Percentiles rank a stretch among this genome's conserved stretches.
phyloP scores from a whole-genome alignment of 1,139 yeast species.

The Yamadazyma diospyri region DNA sequence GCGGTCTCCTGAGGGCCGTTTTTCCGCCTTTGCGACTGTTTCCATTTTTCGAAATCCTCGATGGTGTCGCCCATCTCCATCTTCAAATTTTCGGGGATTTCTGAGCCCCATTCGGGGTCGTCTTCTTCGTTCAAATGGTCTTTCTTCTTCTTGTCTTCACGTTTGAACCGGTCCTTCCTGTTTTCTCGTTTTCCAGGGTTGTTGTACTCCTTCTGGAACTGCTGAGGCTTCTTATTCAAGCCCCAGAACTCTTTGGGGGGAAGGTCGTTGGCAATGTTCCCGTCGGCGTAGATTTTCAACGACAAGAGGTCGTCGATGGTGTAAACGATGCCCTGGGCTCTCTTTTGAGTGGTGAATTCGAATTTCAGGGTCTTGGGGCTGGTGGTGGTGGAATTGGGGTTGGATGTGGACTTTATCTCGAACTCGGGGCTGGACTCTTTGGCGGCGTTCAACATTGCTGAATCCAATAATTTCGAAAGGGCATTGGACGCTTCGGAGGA shows the following conservation, averaged over 20 bases:
- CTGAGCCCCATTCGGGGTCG: constrained; percentile 54
- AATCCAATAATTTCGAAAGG: constrained; percentile 39
- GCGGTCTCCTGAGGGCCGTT: constrained; percentile 28
- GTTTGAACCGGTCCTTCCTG: constrained; percentile 6
- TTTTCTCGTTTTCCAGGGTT: constrained; percentile 3
- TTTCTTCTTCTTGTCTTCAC: constrained; percentile 12
- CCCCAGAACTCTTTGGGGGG: constrained; percentile 48
- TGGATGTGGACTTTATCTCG: constrained; percentile 16
- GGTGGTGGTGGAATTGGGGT: constrained; percentile 12
- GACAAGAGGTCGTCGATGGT: constrained; percentile 33
- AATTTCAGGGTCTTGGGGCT: constrained; percentile 17
- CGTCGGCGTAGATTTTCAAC: constrained; percentile 35
- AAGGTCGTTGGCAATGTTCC: constrained; percentile 24
- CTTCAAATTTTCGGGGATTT: constrained; percentile 28
- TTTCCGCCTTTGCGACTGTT: constrained; percentile 36
- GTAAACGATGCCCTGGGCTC: constrained; percentile 26
- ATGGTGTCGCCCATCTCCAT: constrained; percentile 56
- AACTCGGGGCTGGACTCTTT: constrained; percentile 43
- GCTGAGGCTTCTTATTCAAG: constrained; percentile 13
- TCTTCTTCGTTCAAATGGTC: constrained; percentile 35
- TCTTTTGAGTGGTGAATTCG: constrained; percentile 13
- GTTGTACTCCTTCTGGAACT: constrained; percentile 9
- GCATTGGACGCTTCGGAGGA: constrained; percentile 32
- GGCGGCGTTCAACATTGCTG: constrained; percentile 48
- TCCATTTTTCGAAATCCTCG: constrained; percentile 73